These are phyloP conservation scores for Fusarium irregulare DNA, from an alignment of 2,329 filamentous ascomycete genomes.

Conservation along the genomic window DNA sequence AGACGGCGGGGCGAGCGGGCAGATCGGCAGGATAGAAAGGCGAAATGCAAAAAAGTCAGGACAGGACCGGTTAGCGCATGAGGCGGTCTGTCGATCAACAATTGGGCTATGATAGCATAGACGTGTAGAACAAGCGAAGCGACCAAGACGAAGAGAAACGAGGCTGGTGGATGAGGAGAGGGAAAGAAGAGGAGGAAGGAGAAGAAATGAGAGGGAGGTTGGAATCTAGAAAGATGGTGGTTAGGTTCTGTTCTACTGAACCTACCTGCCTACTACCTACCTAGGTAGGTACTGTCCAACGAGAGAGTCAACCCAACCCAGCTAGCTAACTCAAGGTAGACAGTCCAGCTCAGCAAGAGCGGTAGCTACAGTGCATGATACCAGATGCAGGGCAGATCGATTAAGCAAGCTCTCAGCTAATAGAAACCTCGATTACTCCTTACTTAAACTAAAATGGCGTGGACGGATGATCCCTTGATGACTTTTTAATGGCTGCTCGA, in stretches of 20 bases:
- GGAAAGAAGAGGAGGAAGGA: conserved; percentile 15
- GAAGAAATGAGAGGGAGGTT: conserved; percentile 3
- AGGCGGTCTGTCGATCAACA: conserved; percentile 18
- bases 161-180: conserved; percentile 1
- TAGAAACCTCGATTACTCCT: conserved; percentile 2
- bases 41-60: conserved; percentile 17
- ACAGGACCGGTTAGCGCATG: conserved; percentile 21
- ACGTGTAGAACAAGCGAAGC: conserved; percentile 1
- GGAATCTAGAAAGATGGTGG: conserved; percentile 3
- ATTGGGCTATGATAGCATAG: conserved; percentile 15
- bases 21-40: conserved; percentile 26
- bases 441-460: conserved; percentile 15
- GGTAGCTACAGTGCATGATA: conserved; percentile 8
- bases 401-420: conserved; percentile 33
- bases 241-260: conserved; percentile 3
- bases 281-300: too few species aligned
- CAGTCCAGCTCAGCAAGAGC: conserved; percentile 12
- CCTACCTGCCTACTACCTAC: not conserved
- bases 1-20: conserved; percentile 36
- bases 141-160: not conserved
- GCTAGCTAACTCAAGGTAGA: conserved; percentile 13
- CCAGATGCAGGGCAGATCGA: conserved; percentile 44
- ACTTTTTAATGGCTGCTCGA: conserved; percentile 36
- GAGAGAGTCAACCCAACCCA: conserved; percentile 26
- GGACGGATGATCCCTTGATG: conserved; percentile 7